Evolutionary conservation across 495 filamentous ascomycete genomes (phyloP).

Genomic region (Podospora comata): DNA sequence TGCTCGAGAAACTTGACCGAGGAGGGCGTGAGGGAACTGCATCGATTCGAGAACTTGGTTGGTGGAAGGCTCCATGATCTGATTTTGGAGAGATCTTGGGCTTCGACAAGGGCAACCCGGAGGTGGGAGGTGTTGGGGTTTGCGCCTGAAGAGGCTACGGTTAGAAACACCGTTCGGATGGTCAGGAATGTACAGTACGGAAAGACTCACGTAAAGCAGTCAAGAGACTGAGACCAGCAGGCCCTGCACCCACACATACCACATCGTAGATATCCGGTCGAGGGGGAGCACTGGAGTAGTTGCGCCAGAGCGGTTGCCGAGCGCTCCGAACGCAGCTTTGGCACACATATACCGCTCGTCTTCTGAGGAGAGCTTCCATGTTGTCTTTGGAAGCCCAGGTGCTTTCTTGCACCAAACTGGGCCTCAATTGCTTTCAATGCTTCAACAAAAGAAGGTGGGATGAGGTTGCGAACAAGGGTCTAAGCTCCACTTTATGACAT

Average conservation of each 20-base stretch:
- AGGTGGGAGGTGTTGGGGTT: slow-evolving; percentile 71
- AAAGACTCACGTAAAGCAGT: slow-evolving; percentile 71
- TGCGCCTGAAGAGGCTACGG: slow-evolving; percentile 44
- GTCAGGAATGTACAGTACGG: background rate
- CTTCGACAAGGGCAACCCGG: slow-evolving; percentile 84
- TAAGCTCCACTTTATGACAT: slow-evolving; percentile 10
- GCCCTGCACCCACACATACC: slow-evolving; percentile 94
- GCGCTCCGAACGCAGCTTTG: slow-evolving; percentile 44
- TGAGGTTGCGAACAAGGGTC: background rate
- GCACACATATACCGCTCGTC: slow-evolving; percentile 39
- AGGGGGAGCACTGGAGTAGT: slow-evolving; percentile 37
- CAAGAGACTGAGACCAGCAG: slow-evolving; percentile 84
- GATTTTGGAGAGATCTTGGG: slow-evolving; percentile 70
- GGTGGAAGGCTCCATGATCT: slow-evolving; percentile 61
- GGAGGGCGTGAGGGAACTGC: slow-evolving; percentile 86
- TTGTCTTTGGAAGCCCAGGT: background rate
- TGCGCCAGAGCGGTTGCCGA: slow-evolving; percentile 31
- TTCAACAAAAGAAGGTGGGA: background rate
- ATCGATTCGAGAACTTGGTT: slow-evolving; percentile 82
- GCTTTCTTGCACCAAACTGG: background rate
- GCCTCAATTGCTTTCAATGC: background rate
- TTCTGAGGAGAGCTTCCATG: slow-evolving; percentile 29
- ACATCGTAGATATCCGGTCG: slow-evolving; percentile 79
- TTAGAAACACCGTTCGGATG: background rate
- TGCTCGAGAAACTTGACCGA: slow-evolving; percentile 66